A percentile compares a stretch with the other conserved stretches of the same genome.
These are phyloP conservation scores for Mimosa pudica DNA, from an alignment of 306 rosid genomes.

Conservation along the genomic window DNA sequence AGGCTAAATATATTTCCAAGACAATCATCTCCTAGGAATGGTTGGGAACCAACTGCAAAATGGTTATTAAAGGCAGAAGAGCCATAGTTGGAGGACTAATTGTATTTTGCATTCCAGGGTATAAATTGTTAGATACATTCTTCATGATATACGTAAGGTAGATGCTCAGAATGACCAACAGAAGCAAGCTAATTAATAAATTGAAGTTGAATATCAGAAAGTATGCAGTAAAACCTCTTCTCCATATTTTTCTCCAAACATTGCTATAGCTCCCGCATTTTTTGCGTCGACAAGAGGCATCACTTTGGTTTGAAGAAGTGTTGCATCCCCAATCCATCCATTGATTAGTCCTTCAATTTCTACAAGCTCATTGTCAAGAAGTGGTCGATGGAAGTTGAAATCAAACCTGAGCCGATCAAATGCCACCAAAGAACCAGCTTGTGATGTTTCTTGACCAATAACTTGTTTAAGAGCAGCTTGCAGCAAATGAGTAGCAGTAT, in stretches of 20 bases:
- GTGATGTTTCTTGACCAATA: slow-evolving; percentile 90
- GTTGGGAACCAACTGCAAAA: slow-evolving; percentile 12
- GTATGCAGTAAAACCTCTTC: slow-evolving; percentile 63
- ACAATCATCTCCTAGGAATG: background rate
- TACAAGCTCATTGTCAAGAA: slow-evolving; percentile 65
- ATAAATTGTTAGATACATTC: slow-evolving; percentile 8
- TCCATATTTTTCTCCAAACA: slow-evolving; percentile 97
- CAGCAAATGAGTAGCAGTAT: slow-evolving; percentile 94
- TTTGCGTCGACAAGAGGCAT: slow-evolving; percentile 89
- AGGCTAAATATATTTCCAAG: slow-evolving; percentile 10
- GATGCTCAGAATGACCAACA: slow-evolving; percentile 24
- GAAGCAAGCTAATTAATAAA: slow-evolving; percentile 28
- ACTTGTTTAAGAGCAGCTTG: slow-evolving; percentile 87
- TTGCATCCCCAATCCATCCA: slow-evolving; percentile 78
- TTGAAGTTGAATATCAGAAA: slow-evolving; percentile 32
- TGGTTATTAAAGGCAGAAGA: slow-evolving; percentile 24
- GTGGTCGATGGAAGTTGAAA: slow-evolving; percentile 86
- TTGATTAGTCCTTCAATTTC: slow-evolving; percentile 77
- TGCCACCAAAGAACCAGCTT: slow-evolving; percentile 96
- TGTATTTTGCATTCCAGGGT: slow-evolving; percentile 14
- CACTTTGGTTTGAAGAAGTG: slow-evolving; percentile 78
- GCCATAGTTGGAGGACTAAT: background rate
- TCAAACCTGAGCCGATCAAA: slow-evolving; percentile 96
- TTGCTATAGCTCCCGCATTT: slow-evolving; percentile 89
- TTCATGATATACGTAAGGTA: slow-evolving; percentile 23